phyloP scores from a whole-genome alignment of 805 yeast genomes.

The Lipomyces orientalis region DNA sequence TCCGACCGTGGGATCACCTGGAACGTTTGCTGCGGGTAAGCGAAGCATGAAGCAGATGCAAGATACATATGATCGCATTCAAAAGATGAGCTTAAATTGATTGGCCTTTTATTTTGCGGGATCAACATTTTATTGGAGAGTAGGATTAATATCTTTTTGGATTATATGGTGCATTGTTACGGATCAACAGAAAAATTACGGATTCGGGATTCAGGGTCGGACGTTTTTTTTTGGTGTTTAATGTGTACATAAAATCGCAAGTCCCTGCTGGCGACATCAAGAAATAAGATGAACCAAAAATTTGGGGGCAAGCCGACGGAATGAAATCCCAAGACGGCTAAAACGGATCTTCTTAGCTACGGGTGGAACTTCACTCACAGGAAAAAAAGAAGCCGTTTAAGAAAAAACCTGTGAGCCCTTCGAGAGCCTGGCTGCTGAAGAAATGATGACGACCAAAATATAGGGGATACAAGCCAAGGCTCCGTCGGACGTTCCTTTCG shows the following conservation, averaged over 20 bases:
- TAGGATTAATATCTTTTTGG: no score
- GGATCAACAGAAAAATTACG: no score
- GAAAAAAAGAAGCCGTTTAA: slow-evolving; percentile 10
- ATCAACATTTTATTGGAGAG: not conserved
- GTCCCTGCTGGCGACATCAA: not conserved
- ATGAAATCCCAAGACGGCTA: not conserved
- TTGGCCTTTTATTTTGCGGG: no score
- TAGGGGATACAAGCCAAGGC: not conserved
- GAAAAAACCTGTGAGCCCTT: slow-evolving; percentile 11
- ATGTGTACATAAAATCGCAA: not conserved
- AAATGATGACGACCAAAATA: not conserved
- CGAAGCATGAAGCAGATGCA: slow-evolving; percentile 36
- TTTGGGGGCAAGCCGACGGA: not conserved
- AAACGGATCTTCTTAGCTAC: slow-evolving; percentile 5
- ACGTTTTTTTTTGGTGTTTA: no score
- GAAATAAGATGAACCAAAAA: not conserved
- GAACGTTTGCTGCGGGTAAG: slow-evolving; percentile 34
- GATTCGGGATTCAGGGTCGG: no score
- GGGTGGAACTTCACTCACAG: slow-evolving; percentile 11
- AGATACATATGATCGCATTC: slow-evolving; percentile 36
- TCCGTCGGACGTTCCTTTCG: slow-evolving; percentile 5
- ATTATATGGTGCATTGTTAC: no score
- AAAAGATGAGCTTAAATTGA: slow-evolving; percentile 31
- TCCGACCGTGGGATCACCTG: slow-evolving; percentile 15
- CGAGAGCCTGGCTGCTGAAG: slow-evolving; percentile 5